Evolutionary conservation across 1,284 basidiomycete species (phyloP).

Genomic region (Irpex sp.): DNA sequence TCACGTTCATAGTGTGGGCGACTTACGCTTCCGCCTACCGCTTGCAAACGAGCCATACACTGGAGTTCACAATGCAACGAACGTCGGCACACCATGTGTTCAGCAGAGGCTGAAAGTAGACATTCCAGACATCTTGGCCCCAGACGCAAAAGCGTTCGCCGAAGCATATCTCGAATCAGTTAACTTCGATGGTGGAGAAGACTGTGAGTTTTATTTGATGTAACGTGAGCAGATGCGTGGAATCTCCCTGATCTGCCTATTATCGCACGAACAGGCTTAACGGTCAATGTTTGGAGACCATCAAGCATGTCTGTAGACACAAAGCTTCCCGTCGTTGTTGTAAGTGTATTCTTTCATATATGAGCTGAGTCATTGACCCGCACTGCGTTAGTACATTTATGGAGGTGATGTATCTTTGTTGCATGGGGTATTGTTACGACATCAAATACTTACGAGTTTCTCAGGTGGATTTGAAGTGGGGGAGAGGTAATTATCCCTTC

Average conservation of each 20-base stretch:
- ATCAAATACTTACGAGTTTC: background rate
- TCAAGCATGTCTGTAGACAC: background rate
- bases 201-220: slow-evolving; percentile 1
- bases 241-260: too few species aligned
- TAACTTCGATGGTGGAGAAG: background rate
- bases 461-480: slow-evolving; percentile 29
- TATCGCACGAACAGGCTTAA: background rate
- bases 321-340: slow-evolving; percentile 3
- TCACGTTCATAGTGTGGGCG: slow-evolving; percentile 8
- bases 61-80: slow-evolving; percentile 33
- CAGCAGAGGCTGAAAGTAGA: slow-evolving; percentile 33
- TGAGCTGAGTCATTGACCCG: too few species aligned
- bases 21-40: slow-evolving; percentile 42
- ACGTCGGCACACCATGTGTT: slow-evolving; percentile 44
- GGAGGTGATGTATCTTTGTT: slow-evolving; percentile 34
- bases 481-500: background rate
- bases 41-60: slow-evolving; percentile 36
- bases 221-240: too few species aligned
- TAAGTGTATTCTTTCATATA: background rate
- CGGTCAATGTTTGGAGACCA: slow-evolving; percentile 10
- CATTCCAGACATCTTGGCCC: background rate
- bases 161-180: too few species aligned
- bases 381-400: slow-evolving; percentile 43
- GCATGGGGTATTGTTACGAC: too few species aligned
- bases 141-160: background rate